Evolutionary conservation across 257 asterid species (phyloP).

Genomic region (Coffea canephora): DNA sequence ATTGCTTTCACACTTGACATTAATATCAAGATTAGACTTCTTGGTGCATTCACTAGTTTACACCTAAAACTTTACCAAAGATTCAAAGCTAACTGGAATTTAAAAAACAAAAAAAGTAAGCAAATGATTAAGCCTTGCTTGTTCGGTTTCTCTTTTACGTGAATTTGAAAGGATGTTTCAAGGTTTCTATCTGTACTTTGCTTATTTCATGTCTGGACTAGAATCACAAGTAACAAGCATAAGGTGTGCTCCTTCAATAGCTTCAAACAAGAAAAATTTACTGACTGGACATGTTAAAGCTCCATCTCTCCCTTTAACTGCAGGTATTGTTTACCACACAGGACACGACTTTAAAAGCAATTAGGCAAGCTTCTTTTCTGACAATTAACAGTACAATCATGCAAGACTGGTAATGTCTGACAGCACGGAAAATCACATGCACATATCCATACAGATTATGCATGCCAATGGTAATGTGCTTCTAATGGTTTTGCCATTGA

Average conservation of each 20-base stretch:
- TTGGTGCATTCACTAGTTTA: not conserved
- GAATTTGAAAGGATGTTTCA: not conserved
- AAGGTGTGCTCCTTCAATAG: not conserved
- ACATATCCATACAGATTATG: not conserved
- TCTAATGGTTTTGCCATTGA: not conserved
- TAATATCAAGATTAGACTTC: not conserved
- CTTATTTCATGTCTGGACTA: not conserved
- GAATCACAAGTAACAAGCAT: not conserved
- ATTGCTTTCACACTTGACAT: not conserved
- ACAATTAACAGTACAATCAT: not conserved
- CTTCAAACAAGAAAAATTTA: not conserved
- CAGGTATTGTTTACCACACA: not conserved
- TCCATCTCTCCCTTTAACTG: not conserved
- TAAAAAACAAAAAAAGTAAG: not conserved
- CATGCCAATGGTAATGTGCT: not conserved
- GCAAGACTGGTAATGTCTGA: not conserved
- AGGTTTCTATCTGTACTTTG: not conserved
- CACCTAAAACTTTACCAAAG: not conserved
- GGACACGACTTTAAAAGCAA: not conserved
- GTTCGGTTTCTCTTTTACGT: not conserved
- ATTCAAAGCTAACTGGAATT: not conserved
- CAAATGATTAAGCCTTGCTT: not conserved
- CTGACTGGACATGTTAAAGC: not conserved
- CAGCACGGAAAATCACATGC: slow-evolving; percentile 1
- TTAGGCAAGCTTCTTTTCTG: not conserved